Percentiles rank a stretch among this genome's conserved stretches.
Evolutionary conservation across 805 yeast species (phyloP).

Genomic region (Zygosaccharomyces bailii): DNA sequence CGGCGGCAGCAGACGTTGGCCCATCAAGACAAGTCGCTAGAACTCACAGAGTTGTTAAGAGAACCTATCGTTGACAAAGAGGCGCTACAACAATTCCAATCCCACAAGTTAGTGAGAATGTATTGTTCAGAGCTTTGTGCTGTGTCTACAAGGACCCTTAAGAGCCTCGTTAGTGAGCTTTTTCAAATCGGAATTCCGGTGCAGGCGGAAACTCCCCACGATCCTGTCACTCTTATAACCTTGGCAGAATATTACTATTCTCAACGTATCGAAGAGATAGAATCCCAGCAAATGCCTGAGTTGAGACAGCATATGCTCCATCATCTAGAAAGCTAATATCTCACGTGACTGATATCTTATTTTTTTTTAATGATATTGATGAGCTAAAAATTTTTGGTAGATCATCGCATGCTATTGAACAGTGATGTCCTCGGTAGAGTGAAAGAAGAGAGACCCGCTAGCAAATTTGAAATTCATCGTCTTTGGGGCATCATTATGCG

Average conservation of each 20-base stretch:
- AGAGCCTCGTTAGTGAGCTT: conserved; percentile 21
- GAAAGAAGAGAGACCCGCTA: background rate
- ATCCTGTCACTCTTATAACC: conserved; percentile 22
- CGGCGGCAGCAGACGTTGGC: conserved; percentile 29
- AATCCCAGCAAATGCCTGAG: conserved; percentile 23
- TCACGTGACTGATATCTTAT: background rate
- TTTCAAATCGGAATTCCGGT: conserved; percentile 21
- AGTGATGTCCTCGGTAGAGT: background rate
- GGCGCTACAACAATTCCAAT: conserved; percentile 19
- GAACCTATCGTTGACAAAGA: conserved; percentile 31
- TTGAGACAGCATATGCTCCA: conserved; percentile 18
- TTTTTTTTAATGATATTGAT: background rate
- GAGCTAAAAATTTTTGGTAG: conserved; percentile 4
- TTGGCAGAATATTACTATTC: conserved; percentile 32
- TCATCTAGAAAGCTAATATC: conserved; percentile 4
- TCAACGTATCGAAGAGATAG: conserved; percentile 25
- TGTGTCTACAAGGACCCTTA: conserved; percentile 25
- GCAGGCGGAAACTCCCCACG: conserved; percentile 5
- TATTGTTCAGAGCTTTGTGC: conserved; percentile 25
- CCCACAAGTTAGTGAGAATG: conserved; percentile 25
- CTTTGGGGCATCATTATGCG: conserved; percentile 25
- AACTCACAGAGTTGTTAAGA: conserved; percentile 17
- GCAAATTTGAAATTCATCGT: background rate
- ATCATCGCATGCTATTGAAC: conserved; percentile 4
- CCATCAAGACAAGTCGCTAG: conserved; percentile 20